Evolutionary conservation across 2,329 filamentous ascomycete genomes (phyloP).

Genomic region (Penicillium polonicum): DNA sequence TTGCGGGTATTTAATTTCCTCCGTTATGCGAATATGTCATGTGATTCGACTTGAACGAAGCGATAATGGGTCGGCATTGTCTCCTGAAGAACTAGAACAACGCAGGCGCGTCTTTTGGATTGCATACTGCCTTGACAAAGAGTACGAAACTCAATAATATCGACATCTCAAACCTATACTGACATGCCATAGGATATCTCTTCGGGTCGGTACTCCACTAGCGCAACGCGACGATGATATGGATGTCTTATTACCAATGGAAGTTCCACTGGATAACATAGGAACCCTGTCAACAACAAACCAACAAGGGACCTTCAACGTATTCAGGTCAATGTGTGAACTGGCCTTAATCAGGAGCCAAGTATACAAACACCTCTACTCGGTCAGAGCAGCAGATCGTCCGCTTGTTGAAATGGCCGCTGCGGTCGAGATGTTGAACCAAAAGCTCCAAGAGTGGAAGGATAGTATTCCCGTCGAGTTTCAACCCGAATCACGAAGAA

Average conservation of each 20-base stretch:
- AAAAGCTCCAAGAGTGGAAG: neutral
- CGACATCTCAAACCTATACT: neutral
- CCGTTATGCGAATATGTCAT: neutral
- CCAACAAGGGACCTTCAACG: neutral
- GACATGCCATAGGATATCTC: neutral
- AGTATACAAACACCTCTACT: neutral
- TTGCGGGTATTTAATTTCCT: neutral
- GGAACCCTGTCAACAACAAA: neutral
- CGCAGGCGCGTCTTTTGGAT: neutral
- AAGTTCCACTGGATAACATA: neutral
- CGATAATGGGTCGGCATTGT: neutral
- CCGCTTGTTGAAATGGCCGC: neutral
- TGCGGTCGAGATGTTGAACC: neutral
- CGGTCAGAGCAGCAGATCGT: neutral
- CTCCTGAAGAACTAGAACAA: neutral
- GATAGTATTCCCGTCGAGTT: neutral
- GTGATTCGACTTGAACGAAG: neutral
- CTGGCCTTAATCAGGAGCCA: neutral
- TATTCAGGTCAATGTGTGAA: neutral
- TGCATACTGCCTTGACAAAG: neutral
- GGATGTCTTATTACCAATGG: neutral
- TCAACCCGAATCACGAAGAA: neutral
- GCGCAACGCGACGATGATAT: neutral
- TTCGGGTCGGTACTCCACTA: neutral
- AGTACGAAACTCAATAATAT: neutral